Evolutionary conservation across 2,329 filamentous ascomycete genomes (phyloP).

Genomic region (Penicillium italicum): DNA sequence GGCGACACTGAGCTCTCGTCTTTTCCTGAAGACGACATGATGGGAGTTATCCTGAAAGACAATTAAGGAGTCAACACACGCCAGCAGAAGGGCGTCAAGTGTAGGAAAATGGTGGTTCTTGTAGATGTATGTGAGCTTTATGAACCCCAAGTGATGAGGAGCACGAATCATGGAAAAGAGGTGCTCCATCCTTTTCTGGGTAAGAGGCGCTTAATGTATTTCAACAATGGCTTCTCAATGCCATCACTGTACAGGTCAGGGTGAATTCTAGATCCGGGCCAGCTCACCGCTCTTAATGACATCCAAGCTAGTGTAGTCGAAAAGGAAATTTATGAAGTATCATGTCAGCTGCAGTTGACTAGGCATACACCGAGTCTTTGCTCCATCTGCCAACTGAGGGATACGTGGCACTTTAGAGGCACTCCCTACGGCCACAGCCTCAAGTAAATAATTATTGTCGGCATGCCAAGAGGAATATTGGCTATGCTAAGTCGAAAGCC

Average conservation of each 20-base stretch:
- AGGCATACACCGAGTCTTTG: not conserved
- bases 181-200: not conserved
- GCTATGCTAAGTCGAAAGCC: not conserved
- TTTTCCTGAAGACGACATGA: not conserved
- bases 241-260: too few species aligned
- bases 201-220: too few species aligned
- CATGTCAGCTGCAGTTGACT: not conserved
- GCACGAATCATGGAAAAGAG: not conserved
- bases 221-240: too few species aligned
- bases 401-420: not conserved
- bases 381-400: not conserved
- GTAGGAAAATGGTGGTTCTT: not conserved
- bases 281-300: not conserved
- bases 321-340: not conserved
- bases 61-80: not conserved
- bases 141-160: not conserved
- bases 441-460: not conserved
- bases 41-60: not conserved
- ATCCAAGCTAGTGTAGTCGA: not conserved
- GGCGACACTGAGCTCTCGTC: not conserved
- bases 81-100: not conserved
- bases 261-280: not conserved
- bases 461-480: not conserved
- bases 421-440: not conserved
- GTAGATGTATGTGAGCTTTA: not conserved